phyloP scores from a whole-genome alignment of 371 early-diverging fungal genomes.

The Haplosporangium sp. region DNA sequence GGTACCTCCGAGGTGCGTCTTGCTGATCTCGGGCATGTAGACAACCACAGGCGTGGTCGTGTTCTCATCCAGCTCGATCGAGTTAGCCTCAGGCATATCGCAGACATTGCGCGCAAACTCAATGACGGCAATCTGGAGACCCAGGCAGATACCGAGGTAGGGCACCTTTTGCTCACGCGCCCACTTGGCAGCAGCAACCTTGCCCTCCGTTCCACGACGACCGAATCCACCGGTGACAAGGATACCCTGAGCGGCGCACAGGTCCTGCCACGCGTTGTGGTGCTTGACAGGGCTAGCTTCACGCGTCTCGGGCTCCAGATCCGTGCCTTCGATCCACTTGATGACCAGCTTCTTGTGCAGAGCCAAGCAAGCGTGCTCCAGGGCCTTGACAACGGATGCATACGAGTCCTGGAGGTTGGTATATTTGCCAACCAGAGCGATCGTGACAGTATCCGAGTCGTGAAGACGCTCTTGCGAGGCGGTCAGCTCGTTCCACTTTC shows the following conservation, averaged over 20 bases:
- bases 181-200: slow-evolving; percentile 95
- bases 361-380: slow-evolving; percentile 93
- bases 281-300: slow-evolving; percentile 85
- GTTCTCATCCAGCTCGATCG: slow-evolving; percentile 86
- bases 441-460: slow-evolving; percentile 76
- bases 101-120: slow-evolving; percentile 98
- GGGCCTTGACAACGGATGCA: slow-evolving; percentile 95
- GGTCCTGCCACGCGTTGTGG: slow-evolving; percentile 91
- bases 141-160: slow-evolving; percentile 99
- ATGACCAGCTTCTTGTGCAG: slow-evolving; percentile 87
- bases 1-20: slow-evolving; percentile 95
- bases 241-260: slow-evolving; percentile 93
- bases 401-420: slow-evolving; percentile 96
- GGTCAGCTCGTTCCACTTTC: slow-evolving; percentile 90
- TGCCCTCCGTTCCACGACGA: slow-evolving; percentile 96
- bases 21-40: slow-evolving; percentile 98
- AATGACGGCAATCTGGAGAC: slow-evolving; percentile 98
- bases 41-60: slow-evolving; percentile 84
- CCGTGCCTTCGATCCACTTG: slow-evolving; percentile 95
- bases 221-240: slow-evolving; percentile 99
- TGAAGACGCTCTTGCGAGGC: slow-evolving; percentile 79
- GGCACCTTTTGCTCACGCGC: slow-evolving; percentile 98
- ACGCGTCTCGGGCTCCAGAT: slow-evolving; percentile 83
- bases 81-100: slow-evolving; percentile 87
- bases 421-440: slow-evolving; percentile 99